phyloP scores from a whole-genome alignment of 2,329 filamentous ascomycete genomes.

The Aotearoamyces nothofagi region DNA sequence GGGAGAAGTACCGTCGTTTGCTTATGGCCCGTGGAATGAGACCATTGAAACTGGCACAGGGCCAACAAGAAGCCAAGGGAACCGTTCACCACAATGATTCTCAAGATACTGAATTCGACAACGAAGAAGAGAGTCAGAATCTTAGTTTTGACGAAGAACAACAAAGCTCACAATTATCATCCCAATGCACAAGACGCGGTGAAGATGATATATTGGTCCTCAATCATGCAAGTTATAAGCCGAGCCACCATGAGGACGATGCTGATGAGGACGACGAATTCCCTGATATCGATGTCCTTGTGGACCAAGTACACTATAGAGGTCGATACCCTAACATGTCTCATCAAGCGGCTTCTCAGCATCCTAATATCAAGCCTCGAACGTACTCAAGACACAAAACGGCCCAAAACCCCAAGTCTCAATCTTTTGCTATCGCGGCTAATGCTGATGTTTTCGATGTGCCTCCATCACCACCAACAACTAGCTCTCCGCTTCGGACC shows the following conservation, averaged over 20 bases:
- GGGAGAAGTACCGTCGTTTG: slow-evolving; percentile 15
- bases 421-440: slow-evolving; percentile 1
- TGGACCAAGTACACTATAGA: no score
- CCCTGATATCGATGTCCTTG: slow-evolving; percentile 15
- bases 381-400: no score
- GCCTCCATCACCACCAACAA: slow-evolving; percentile 24
- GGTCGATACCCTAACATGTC: slow-evolving; percentile 2
- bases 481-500: slow-evolving; percentile 18
- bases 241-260: no score
- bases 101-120: slow-evolving; percentile 12
- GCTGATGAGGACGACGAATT: slow-evolving; percentile 12
- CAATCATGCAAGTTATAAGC: no score
- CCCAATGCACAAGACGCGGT: no score
- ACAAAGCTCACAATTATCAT: no score
- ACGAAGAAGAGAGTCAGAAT: slow-evolving; percentile 12
- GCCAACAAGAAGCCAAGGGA: slow-evolving; percentile 7
- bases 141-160: no score
- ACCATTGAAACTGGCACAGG: slow-evolving; percentile 14
- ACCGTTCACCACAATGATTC: slow-evolving; percentile 9
- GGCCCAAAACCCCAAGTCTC: slow-evolving; percentile 3
- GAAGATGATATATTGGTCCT: no score
- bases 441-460: slow-evolving; percentile 19
- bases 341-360: no score
- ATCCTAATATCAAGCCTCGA: no score
- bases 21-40: slow-evolving; percentile 15